Base-by-base conservation (phyloP, 768 basidiomycete species). In the Psilocybe sp. region DNA sequence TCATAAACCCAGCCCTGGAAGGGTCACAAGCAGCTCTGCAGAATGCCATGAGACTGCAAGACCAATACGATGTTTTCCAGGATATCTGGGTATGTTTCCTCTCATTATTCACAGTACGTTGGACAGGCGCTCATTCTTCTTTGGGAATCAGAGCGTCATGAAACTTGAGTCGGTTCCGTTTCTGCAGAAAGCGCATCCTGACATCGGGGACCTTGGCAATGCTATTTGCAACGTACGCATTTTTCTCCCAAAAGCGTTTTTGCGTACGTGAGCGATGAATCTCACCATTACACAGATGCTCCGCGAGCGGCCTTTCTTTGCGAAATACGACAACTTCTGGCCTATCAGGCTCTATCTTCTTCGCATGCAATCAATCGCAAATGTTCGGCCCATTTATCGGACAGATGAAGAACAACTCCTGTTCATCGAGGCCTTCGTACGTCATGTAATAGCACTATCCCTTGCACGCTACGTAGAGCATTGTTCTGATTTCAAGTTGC, bases 361-460 rank as follows among this genome's bases (percentile, higher is more conserved):
- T 13, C 32, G 48, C 10, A 46, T 36, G 15, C 33, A 40, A 16
- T 5, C 15, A 1, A 13, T 48, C 13, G 42, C 38, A 7, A 34
- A 39, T 33, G 36, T 39, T 1, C 18, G 7, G 13, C 47, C 47
- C 9, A 28, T 38, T 32, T 51, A 52, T 14, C 50, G 15, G 15
- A 14, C n/a, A 35, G 18, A 23, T 12, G 43, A 55, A 28, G 51
- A 53, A 44, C 35, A 39, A 6, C 9, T 16, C 18, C 36, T 42
- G n/a, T 58, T 45, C 34, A 47, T 38, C 2, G 34, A 35, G 7
- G 35, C 54, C 28, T 54, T 54, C 23, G 56, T 54, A 46, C 18
- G 56, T 50, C n/a, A 31, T 23, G 12, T 20, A 3, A 28, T 28
- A 7, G 23, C 23, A 3, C 3, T 4, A 28, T 7, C 23, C 23